phyloP scores from a whole-genome alignment of 73 alveolate species.

The Tetrahymena malaccensis region DNA sequence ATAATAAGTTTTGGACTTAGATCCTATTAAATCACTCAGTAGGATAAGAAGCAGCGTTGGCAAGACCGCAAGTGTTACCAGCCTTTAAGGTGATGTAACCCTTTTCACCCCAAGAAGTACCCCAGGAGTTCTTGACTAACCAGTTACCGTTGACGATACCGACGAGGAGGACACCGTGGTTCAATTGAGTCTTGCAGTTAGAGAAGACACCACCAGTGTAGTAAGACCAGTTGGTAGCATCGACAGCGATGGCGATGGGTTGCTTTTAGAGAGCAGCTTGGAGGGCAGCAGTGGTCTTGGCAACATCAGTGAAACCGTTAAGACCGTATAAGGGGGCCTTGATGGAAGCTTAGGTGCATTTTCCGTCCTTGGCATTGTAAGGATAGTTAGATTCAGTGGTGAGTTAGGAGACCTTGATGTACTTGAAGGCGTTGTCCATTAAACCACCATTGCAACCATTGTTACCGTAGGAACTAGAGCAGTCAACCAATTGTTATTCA shows the following conservation, averaged over 20 bases:
- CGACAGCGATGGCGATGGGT: slow-evolving; percentile 49
- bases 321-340: background rate
- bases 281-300: slow-evolving; percentile 5
- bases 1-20: background rate
- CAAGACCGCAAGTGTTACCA: slow-evolving; percentile 44
- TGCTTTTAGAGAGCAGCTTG: slow-evolving; percentile 14
- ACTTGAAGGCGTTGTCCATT: slow-evolving; percentile 14
- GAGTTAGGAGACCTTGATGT: slow-evolving; percentile 2
- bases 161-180: slow-evolving; percentile 54
- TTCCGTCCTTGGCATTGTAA: slow-evolving; percentile 18
- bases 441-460: slow-evolving; percentile 55
- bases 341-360: background rate
- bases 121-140: slow-evolving; percentile 54
- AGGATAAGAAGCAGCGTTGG: background rate
- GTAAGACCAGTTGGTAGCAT: background rate
- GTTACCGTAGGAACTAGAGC: slow-evolving; percentile 42
- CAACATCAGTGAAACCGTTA: background rate
- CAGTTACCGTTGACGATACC: slow-evolving; percentile 27
- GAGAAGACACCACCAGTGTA: slow-evolving; percentile 3
- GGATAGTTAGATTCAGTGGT: slow-evolving; percentile 32
- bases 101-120: slow-evolving; percentile 48
- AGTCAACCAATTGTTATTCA: slow-evolving; percentile 80
- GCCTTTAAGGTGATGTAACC: slow-evolving; percentile 38
- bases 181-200: background rate
- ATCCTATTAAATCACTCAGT: background rate